Base-by-base conservation (phyloP, 371 early-diverging fungal species). In the Mucor velutinosus region DNA sequence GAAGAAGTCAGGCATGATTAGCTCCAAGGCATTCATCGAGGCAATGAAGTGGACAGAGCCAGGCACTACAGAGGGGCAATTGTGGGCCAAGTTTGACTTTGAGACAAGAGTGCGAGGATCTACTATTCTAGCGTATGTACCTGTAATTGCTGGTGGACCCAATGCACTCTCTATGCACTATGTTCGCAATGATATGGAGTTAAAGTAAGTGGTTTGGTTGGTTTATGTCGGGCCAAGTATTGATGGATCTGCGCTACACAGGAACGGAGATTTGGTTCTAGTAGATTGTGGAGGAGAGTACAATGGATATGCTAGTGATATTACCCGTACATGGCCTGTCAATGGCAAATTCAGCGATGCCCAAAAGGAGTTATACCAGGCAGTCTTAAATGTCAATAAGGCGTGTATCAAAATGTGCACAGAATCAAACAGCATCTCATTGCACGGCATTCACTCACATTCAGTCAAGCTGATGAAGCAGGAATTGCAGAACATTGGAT, bases 251-350 rank as follows among this genome's bases (percentile, higher is more conserved):
- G 25, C 23, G 23, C 11, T 32, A 23, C 29, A 10, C 47, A 90
- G 91, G n/a, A 87, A 93, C 70, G 94, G 93, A 8, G 93, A 95
- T 45, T 74, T 97, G 51, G 82, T 99, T 0, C 77, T 99, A 57
- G 89, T 96, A 45, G 99, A 99, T 77, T 95, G 95, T 57, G 99
- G 99, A 49, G 92, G 92, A 27, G 93, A 95, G 77, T 94, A 92
- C 66, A 89, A 90, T 58, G 88, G 89, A 8, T 98, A 98, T 77
- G 95, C 92, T 11, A 88, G 92, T 60, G 99, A 98, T 72, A 90
- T 97, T 47, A 96, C 97, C 0, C 90, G 99, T 45, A 96, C 97
- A 2, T 97, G 94, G 92, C 99, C 99, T 0, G 90, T 96, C 32
- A 90, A 86, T 65, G 97, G 97, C 30, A 94, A 86, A 60, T 99